Percentiles rank a stretch among this genome's conserved stretches.
Conservation (phyloP, 805 yeast species). For the Lachancea mirantina region DNA sequence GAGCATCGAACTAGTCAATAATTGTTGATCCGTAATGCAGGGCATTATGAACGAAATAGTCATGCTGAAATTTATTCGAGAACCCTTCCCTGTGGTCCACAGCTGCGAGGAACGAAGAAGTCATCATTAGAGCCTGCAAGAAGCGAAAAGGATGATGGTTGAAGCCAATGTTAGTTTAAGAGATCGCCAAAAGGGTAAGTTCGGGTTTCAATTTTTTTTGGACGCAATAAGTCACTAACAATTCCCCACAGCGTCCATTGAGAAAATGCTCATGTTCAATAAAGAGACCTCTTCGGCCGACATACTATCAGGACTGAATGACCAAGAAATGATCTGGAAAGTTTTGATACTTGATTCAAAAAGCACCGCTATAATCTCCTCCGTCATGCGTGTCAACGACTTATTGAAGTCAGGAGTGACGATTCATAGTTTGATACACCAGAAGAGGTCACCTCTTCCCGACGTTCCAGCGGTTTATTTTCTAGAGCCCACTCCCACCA, state of each 20-base stretch:
- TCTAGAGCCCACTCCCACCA: slow-evolving; percentile 77
- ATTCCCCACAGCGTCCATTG: slow-evolving; percentile 34
- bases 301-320: slow-evolving; percentile 46
- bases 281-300: slow-evolving; percentile 47
- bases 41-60: no score
- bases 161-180: slow-evolving; percentile 29
- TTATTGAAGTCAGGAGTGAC: slow-evolving; percentile 86
- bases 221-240: background rate
- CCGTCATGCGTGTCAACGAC: slow-evolving; percentile 89
- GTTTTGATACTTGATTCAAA: slow-evolving; percentile 74
- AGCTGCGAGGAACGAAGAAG: no score
- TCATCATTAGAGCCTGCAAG: no score
- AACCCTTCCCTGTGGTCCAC: no score
- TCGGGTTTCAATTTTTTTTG: background rate
- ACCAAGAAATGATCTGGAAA: slow-evolving; percentile 80
- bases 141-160: no score
- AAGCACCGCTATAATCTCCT: slow-evolving; percentile 80
- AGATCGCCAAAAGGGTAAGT: slow-evolving; percentile 37
- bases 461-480: slow-evolving; percentile 95
- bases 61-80: no score
- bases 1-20: no score
- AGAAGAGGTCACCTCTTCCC: slow-evolving; percentile 74
- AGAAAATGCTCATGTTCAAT: slow-evolving; percentile 82
- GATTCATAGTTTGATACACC: slow-evolving; percentile 66
- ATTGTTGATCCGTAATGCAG: no score